Evolutionary conservation across 2,329 filamentous ascomycete species (phyloP).

Genomic region (Simplicillium sp.): DNA sequence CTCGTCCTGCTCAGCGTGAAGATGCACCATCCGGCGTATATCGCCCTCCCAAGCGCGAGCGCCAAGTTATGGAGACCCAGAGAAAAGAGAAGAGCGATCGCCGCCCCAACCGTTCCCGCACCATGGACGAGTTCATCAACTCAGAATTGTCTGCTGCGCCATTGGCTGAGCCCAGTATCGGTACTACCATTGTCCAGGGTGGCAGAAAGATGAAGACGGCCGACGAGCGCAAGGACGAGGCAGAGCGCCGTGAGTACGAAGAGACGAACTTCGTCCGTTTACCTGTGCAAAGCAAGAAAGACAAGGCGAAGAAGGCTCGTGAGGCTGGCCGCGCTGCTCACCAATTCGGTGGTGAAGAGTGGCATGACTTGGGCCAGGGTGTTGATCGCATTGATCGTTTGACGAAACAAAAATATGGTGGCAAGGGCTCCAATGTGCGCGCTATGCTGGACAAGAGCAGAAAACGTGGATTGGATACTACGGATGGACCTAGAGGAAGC

Average conservation of each 20-base stretch:
- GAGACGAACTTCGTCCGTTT: slow-evolving; percentile 86
- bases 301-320: slow-evolving; percentile 55
- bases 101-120: slow-evolving; percentile 63
- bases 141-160: slow-evolving; percentile 78
- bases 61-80: slow-evolving; percentile 71
- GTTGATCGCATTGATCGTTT: slow-evolving; percentile 78
- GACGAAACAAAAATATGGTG: slow-evolving; percentile 58
- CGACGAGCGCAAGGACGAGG: slow-evolving; percentile 66
- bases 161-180: slow-evolving; percentile 79
- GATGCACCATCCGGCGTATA: slow-evolving; percentile 61
- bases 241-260: slow-evolving; percentile 77
- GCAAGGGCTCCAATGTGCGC: slow-evolving; percentile 43
- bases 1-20: slow-evolving; percentile 15
- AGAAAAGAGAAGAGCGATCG: slow-evolving; percentile 49
- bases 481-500: slow-evolving; percentile 60
- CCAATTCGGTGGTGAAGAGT: slow-evolving; percentile 84
- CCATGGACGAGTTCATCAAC: slow-evolving; percentile 85
- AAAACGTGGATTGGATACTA: slow-evolving; percentile 62
- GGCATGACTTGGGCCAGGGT: slow-evolving; percentile 75
- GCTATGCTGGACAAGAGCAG: slow-evolving; percentile 73
- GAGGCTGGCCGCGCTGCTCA: slow-evolving; percentile 42
- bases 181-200: slow-evolving; percentile 72
- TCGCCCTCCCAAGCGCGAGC: slow-evolving; percentile 77
- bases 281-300: slow-evolving; percentile 82
- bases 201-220: slow-evolving; percentile 74